A percentile compares a stretch with the other conserved stretches of the same genome.
These are phyloP conservation scores for Zygoascus sp. DNA, from an alignment of 1,139 yeast species.

Conservation along the genomic window DNA sequence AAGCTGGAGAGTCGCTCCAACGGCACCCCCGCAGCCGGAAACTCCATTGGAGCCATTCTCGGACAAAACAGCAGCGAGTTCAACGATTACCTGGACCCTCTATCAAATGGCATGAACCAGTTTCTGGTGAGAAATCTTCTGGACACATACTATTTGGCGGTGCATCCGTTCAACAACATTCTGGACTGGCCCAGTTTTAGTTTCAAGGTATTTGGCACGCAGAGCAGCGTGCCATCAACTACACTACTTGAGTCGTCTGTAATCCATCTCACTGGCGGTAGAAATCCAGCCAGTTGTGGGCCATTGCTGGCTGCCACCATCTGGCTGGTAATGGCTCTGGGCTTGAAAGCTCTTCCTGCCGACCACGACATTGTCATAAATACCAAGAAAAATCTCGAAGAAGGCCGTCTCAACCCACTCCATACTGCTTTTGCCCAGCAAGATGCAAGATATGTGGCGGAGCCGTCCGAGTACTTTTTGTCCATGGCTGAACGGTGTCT, in stretches of 20 bases:
- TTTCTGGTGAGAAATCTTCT: conserved; percentile 4
- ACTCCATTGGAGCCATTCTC: neutral
- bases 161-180: conserved; percentile 2
- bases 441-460: neutral
- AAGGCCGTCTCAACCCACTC: neutral
- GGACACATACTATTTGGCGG: conserved; percentile 3
- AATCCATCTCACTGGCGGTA: neutral
- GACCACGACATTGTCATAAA: conserved; percentile 1
- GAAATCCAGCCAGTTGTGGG: neutral
- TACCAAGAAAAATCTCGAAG: conserved; percentile 2
- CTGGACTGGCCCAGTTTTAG: neutral
- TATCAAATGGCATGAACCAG: neutral
- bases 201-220: neutral
- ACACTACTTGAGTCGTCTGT: neutral
- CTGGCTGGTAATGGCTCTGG: conserved; percentile 1
- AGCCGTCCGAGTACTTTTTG: conserved; percentile 3
- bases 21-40: neutral
- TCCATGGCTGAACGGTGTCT: conserved; percentile 1
- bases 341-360: neutral
- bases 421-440: conserved; percentile 3
- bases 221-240: neutral
- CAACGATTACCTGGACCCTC: conserved; percentile 2
- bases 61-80: conserved; percentile 3
- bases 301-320: conserved; percentile 1
- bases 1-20: neutral